Evolutionary conservation across 345 rosid species (phyloP), one percentile per base, ranked within the genome.

Genomic region (Populus euphratica): DNA sequence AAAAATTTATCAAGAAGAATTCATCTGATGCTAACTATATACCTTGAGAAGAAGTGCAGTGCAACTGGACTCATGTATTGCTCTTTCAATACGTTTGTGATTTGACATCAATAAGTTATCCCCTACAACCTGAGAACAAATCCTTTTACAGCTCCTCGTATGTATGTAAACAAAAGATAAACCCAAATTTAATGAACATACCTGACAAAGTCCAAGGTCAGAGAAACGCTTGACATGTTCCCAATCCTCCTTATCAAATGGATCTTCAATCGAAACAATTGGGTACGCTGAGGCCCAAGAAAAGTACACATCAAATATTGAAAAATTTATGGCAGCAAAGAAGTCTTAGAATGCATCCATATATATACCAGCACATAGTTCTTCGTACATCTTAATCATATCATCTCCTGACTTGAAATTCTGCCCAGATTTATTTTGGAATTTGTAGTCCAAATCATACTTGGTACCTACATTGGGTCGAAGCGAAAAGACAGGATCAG

Each of bases 201-300:
- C 99, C 99, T 96, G 99, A 83, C 99, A 93, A 78, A 91, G 88
- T 82, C 90, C 97, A 82, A 93, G 98, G 84, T 85, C 49, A 72
- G 97, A 85, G 68, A 96, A 88, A 25, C 36, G 13, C 86, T 88
- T 93, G 79, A 85, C 86, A 80, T 92, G 97, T 80, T 92, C 99
- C 98, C 99, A 93, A 67, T 96, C 99, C 85, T 96, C 99, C 89
- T 85, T 93, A 86, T 96, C 99, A 80, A 96, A 96, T 61, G 99
- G 99, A 85, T 96, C 99, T 89, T 96, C 98, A 54, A 96, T 90
- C 49, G 91, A 92, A 25, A 91, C 86, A 75, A 96, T 89, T 29
- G 96, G 97, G 82, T 93, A 93, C 49, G 89, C 99, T 96, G 79
- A 41, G 47, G 59, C 70, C 78, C 83, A 67, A 72, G 56, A 62